phyloP scores from a whole-genome alignment of 441 rosid genomes.

The Populus hybrid region DNA sequence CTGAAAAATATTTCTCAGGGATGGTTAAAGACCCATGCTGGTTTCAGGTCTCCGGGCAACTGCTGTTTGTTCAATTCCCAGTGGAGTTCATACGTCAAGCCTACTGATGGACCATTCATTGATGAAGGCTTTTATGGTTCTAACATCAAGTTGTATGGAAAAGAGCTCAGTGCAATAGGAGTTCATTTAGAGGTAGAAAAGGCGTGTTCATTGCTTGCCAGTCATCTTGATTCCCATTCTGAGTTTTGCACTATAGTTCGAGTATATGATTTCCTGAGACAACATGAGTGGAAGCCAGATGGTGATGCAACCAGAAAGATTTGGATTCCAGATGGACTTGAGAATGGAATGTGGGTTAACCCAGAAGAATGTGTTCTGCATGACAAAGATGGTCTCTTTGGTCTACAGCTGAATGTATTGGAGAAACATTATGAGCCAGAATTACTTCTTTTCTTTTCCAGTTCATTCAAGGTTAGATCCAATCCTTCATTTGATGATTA shows the following conservation, averaged over 20 bases:
- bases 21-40: conserved; percentile 58
- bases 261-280: conserved; percentile 41
- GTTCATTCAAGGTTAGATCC: too few species aligned
- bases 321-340: too few species aligned
- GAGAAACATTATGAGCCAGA: too few species aligned
- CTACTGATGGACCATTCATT: conserved; percentile 68
- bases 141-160: conserved; percentile 20
- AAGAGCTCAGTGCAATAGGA: conserved; percentile 52
- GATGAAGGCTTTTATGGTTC: conserved; percentile 59
- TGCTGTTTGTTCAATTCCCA: conserved; percentile 44
- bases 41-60: conserved; percentile 46
- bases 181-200: conserved; percentile 35
- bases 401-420: too few species aligned
- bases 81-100: conserved; percentile 41
- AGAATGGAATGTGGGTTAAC: too few species aligned
- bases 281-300: conserved; percentile 27
- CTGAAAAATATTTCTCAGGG: conserved; percentile 28
- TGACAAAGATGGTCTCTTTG: too few species aligned
- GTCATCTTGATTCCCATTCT: conserved; percentile 34
- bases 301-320: too few species aligned
- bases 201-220: conserved; percentile 37
- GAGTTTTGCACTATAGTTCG: conserved; percentile 42
- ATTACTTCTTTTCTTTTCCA: too few species aligned
- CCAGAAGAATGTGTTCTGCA: too few species aligned
- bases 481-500: too few species aligned